Conservation (phyloP, 495 filamentous ascomycete genomes). For the Annulohypoxylon nitens region DNA sequence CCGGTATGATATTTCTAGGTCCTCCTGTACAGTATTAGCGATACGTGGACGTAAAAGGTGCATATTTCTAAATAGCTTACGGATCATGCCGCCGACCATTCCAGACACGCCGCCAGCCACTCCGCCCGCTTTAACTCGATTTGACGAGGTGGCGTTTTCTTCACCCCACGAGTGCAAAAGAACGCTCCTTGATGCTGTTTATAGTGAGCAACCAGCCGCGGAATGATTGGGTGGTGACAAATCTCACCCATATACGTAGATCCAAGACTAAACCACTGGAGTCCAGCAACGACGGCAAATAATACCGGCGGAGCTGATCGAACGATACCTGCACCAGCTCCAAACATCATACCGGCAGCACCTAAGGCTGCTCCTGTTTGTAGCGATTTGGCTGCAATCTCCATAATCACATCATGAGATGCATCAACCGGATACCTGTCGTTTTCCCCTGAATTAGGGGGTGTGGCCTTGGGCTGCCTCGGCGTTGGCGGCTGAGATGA, state of each 20-base stretch:
- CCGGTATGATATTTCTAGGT: slow-evolving; percentile 59
- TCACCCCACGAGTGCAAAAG: slow-evolving; percentile 54
- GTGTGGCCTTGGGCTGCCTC: slow-evolving; percentile 3
- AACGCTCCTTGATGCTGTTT: slow-evolving; percentile 54
- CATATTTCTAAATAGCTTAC: slow-evolving; percentile 60
- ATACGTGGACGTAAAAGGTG: neutral
- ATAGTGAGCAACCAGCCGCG: slow-evolving; percentile 29
- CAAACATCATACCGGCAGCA: slow-evolving; percentile 75
- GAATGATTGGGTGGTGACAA: slow-evolving; percentile 37
- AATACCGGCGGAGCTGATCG: slow-evolving; percentile 73
- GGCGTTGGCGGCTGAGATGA: slow-evolving; percentile 31
- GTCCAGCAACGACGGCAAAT: slow-evolving; percentile 77
- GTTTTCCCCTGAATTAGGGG: slow-evolving; percentile 8
- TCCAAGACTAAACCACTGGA: slow-evolving; percentile 85
- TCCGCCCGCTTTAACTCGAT: slow-evolving; percentile 73
- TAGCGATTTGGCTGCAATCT: slow-evolving; percentile 42
- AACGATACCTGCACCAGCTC: slow-evolving; percentile 76
- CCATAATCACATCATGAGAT: slow-evolving; percentile 22
- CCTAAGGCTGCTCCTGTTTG: slow-evolving; percentile 62
- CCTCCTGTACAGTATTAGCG: slow-evolving; percentile 54
- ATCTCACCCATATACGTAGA: slow-evolving; percentile 79
- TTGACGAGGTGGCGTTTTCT: slow-evolving; percentile 63
- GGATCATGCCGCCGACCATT: slow-evolving; percentile 72
- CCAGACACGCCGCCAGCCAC: slow-evolving; percentile 78
- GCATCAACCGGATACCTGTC: slow-evolving; percentile 12